phyloP scores from a whole-genome alignment of 345 rosid genomes.

The Trapa incisa region DNA sequence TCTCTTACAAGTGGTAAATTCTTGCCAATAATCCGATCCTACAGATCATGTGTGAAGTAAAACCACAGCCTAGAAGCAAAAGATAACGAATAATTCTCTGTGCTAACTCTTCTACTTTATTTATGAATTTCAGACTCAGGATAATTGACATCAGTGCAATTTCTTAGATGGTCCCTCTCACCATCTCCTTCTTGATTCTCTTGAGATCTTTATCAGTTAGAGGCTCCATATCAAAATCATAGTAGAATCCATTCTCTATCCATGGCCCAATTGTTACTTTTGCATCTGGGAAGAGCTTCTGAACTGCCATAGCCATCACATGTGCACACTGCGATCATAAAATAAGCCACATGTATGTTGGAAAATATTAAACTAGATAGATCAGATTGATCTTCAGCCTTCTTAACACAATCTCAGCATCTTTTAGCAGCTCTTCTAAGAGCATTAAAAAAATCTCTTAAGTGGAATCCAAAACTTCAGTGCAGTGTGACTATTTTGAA shows the following conservation, averaged over 20 bases:
- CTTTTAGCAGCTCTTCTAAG: background rate
- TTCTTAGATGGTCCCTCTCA: slow-evolving; percentile 22
- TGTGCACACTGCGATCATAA: slow-evolving; percentile 69
- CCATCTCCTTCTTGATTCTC: slow-evolving; percentile 95
- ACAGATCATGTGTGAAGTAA: slow-evolving; percentile 43
- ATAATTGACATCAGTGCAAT: background rate
- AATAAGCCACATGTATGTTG: background rate
- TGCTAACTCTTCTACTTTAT: background rate
- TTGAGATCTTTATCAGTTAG: slow-evolving; percentile 79
- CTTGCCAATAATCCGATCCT: slow-evolving; percentile 81
- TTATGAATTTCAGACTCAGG: background rate
- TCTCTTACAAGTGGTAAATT: slow-evolving; percentile 80
- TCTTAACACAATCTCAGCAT: background rate
- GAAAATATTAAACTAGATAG: background rate
- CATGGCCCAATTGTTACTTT: slow-evolving; percentile 97
- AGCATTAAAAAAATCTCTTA: no score
- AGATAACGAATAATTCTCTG: slow-evolving; percentile 17
- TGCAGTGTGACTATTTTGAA: background rate
- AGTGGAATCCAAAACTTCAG: background rate
- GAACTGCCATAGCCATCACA: slow-evolving; percentile 99
- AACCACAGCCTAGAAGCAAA: slow-evolving; percentile 35
- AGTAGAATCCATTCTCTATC: slow-evolving; percentile 90
- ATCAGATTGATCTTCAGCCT: background rate
- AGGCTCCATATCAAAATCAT: slow-evolving; percentile 90
- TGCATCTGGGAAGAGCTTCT: slow-evolving; percentile 74